A percentile compares a stretch with the other conserved stretches of the same genome.
Conservation (phyloP, 176 grass and related monocot species). For the Eragrostis curvula region DNA sequence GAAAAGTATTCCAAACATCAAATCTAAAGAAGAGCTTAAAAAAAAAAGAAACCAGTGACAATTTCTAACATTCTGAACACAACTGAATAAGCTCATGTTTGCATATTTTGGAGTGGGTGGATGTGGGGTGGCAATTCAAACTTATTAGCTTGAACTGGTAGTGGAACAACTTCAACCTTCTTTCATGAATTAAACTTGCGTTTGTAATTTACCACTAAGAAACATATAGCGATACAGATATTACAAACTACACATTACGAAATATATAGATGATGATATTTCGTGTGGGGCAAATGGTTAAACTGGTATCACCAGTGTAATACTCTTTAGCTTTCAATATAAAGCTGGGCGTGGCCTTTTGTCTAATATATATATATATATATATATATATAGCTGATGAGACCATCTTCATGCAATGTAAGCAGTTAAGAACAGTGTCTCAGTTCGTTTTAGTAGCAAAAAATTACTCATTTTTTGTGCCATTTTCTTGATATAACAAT, state of each 20-base stretch:
- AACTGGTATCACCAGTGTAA: no score
- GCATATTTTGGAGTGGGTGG: no score
- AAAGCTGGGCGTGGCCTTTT: no score
- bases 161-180: slow-evolving; percentile 1
- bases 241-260: neutral
- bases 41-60: neutral
- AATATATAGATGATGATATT: neutral
- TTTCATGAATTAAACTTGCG: neutral
- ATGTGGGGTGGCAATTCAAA: no score
- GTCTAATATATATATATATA: no score
- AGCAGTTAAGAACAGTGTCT: neutral
- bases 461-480: neutral
- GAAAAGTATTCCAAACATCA: slow-evolving; percentile 25
- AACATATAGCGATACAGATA: neutral
- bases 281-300: no score
- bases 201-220: slow-evolving; percentile 3
- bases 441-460: neutral
- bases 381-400: neutral
- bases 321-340: no score
- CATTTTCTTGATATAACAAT: neutral
- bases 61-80: neutral
- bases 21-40: neutral
- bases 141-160: slow-evolving; percentile 14
- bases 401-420: neutral
- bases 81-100: neutral